Base-by-base conservation (phyloP, 2,329 filamentous ascomycete genomes). In the Neonectria ditissima region DNA sequence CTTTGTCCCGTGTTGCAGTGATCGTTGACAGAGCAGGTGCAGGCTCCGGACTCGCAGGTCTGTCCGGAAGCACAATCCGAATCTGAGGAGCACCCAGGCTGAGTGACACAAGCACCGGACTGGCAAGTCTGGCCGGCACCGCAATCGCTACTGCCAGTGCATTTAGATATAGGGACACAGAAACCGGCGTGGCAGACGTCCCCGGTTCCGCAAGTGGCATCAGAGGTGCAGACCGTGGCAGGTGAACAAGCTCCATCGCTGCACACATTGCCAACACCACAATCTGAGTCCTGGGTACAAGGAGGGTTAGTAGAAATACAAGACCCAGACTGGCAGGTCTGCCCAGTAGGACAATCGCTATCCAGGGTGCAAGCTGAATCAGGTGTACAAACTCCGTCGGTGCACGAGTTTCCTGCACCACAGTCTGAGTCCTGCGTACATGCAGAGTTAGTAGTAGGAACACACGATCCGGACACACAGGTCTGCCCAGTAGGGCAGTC, bases 71-170 rank as follows among this genome's bases (percentile, higher is more conserved):
- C n/a, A 20, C 47, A 50, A 18, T 50, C 47, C n/a, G n/a, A 32
- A 11, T 50, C 13, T 3, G 47, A 18, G 6, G 52, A 24, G 26
- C 58, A 61, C 14, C 34, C 32, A 1, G 10, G 26, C 26, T 45
- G 20, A 0, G 44, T 45, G 8, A 61, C 34, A n/a, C 58, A 61
- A 6, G 48, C 16, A 22, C 60, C 60, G 4, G 30, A 45, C 16
- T 22, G 43, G 5, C 58, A 61, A 18, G 37, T n/a, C 26, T 61
- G 34, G 14, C 28, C 37, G 3, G 24, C 3, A 1, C 32, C 26
- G 4, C 56, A 59, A 18, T 20, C 20, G 3, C 37, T 45, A 1
- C 34, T 26, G 5, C 39, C 28, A 10, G 48, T 52, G 10, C 47
- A 41, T 26, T 37, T 37, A 3, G 26, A 16, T 7, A n/a, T 18